phyloP scores from a whole-genome alignment of 208 protist genomes.

The Tritrichomonas musculus region DNA sequence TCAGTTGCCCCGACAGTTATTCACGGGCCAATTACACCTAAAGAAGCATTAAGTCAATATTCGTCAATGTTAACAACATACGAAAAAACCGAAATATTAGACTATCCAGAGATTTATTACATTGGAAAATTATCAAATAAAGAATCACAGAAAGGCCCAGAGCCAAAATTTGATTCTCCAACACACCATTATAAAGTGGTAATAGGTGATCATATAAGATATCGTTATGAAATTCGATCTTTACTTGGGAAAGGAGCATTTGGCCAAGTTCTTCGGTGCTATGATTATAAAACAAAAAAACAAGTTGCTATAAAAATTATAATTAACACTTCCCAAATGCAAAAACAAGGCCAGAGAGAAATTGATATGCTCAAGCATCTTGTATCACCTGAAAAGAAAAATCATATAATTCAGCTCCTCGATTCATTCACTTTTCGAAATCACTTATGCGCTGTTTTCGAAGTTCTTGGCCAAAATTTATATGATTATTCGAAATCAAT shows the following conservation, averaged over 20 bases:
- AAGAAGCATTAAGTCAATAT: neutral
- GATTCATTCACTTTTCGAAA: neutral
- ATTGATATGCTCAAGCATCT: neutral
- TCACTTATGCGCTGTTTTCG: neutral
- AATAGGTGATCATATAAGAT: constrained; percentile 45
- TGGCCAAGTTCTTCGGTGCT: constrained; percentile 70
- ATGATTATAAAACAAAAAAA: constrained; percentile 65
- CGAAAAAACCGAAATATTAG: neutral
- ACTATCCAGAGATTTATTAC: neutral
- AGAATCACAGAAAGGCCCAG: neutral
- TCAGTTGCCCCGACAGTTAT: neutral
- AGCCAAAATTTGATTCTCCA: neutral
- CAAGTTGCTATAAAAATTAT: constrained; percentile 62
- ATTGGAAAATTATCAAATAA: neutral
- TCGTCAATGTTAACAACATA: neutral
- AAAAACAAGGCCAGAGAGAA: neutral
- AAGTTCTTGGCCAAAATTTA: neutral
- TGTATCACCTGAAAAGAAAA: neutral
- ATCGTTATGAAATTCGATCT: constrained; percentile 70
- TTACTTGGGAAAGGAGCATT: constrained; percentile 73
- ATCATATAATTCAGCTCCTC: neutral
- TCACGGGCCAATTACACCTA: neutral
- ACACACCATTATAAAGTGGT: neutral
- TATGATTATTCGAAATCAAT: neutral
- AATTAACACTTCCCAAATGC: constrained; percentile 51